phyloP scores from a whole-genome alignment of 2,329 filamentous ascomycete genomes.

The Pseudogymnoascus sp. region DNA sequence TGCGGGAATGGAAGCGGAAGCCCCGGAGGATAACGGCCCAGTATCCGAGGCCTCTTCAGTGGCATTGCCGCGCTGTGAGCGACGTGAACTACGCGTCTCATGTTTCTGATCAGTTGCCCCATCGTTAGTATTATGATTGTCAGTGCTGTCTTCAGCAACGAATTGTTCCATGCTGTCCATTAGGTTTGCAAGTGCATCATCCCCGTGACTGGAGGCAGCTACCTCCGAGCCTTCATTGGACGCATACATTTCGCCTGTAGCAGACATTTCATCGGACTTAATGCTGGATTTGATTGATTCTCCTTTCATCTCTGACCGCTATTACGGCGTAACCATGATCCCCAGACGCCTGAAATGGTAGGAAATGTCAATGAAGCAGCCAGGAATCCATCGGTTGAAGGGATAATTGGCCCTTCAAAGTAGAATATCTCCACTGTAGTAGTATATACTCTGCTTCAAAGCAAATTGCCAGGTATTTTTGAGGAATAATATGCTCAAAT shows the following conservation, averaged over 20 bases:
- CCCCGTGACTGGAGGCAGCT: background rate
- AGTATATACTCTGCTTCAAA: background rate
- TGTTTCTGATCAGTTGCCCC: background rate
- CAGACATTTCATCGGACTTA: background rate
- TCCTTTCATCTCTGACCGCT: background rate
- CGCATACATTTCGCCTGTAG: background rate
- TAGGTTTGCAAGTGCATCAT: background rate
- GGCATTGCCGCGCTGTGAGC: background rate
- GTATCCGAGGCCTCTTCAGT: background rate
- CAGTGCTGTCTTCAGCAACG: background rate
- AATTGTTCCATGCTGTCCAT: constrained; percentile 3
- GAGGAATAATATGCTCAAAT: background rate
- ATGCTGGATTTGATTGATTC: background rate
- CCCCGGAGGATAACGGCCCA: background rate
- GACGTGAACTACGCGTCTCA: background rate
- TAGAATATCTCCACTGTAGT: background rate
- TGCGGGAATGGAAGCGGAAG: background rate
- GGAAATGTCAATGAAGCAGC: background rate
- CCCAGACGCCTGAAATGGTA: background rate
- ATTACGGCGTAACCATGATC: background rate
- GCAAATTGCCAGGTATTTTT: background rate
- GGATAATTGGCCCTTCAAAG: background rate
- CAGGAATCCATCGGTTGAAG: background rate
- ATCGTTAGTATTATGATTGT: background rate
- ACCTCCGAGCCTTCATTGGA: background rate